Conservation (phyloP, 2,329 filamentous ascomycete species). For the Nigrospora oryzae region DNA sequence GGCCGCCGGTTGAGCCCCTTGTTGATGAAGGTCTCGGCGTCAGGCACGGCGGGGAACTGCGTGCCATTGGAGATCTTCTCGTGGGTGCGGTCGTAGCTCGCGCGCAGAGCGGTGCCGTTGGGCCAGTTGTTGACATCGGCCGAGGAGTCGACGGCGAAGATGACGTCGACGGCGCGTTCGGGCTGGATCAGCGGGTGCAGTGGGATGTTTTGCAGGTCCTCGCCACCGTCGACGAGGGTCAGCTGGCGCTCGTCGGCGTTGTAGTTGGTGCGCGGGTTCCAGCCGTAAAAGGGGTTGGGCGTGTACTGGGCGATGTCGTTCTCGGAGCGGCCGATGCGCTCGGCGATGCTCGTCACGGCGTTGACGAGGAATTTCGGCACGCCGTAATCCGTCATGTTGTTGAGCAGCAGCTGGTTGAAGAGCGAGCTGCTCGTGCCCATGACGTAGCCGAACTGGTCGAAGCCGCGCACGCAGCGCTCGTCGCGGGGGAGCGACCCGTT, state of each 20-base stretch:
- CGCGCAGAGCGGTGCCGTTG: constrained; percentile 66
- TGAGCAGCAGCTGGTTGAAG: constrained; percentile 71
- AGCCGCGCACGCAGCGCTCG: constrained; percentile 63
- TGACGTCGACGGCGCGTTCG: constrained; percentile 63
- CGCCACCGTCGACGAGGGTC: constrained; percentile 70
- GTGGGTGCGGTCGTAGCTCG: constrained; percentile 62
- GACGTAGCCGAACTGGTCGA: constrained; percentile 74
- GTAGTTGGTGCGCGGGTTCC: constrained; percentile 49
- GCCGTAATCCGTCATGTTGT: constrained; percentile 42
- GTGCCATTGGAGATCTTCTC: constrained; percentile 53
- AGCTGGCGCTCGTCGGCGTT: constrained; percentile 46
- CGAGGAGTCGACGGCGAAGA: constrained; percentile 73
- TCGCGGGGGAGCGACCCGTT: constrained; percentile 47
- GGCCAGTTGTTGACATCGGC: constrained; percentile 66
- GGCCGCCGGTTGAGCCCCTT: constrained; percentile 65
- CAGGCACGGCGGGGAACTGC: constrained; percentile 63
- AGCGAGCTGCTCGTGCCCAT: constrained; percentile 81
- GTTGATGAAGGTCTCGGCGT: constrained; percentile 71
- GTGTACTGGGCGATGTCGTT: constrained; percentile 67
- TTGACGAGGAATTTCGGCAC: constrained; percentile 40
- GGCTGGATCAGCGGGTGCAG: constrained; percentile 71
- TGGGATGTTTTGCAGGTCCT: constrained; percentile 73
- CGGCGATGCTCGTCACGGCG: constrained; percentile 43
- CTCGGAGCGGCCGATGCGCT: constrained; percentile 44
- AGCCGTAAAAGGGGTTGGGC: constrained; percentile 70